phyloP scores from a whole-genome alignment of 148 eudicot species.

The Dianthus caryophyllus region DNA sequence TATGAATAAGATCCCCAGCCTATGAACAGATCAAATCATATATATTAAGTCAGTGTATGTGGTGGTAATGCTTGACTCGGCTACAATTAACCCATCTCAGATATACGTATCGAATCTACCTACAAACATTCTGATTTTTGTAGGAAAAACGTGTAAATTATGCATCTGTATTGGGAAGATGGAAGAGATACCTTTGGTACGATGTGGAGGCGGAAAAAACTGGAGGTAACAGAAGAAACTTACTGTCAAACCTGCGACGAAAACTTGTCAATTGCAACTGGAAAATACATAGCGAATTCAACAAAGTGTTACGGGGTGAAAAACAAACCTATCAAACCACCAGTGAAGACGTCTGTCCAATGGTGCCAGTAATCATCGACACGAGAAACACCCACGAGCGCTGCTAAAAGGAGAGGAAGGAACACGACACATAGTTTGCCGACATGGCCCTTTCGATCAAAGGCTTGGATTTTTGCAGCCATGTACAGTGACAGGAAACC shows the following conservation, averaged over 20 bases:
- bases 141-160: neutral
- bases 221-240: constrained; percentile 76
- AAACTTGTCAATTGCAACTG: neutral
- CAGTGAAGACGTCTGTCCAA: constrained; percentile 86
- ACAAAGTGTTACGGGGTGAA: neutral
- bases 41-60: no score
- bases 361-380: constrained; percentile 98
- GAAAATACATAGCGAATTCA: no score
- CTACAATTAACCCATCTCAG: neutral
- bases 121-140: no score
- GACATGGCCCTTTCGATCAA: constrained; percentile 66
- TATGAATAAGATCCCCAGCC: constrained; percentile 77
- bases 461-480: constrained; percentile 60
- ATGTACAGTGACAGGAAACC: constrained; percentile 74
- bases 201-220: constrained; percentile 74
- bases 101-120: no score
- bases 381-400: constrained; percentile 78
- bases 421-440: constrained; percentile 68
- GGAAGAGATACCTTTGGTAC: constrained; percentile 37
- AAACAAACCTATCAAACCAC: constrained; percentile 62
- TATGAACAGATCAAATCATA: constrained; percentile 15
- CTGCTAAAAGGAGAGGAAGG: constrained; percentile 59
- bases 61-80: no score
- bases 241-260: constrained; percentile 46
- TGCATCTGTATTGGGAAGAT: neutral